Evolutionary conservation across 495 filamentous ascomycete genomes (phyloP).

Genomic region (Haplographium delicatum): DNA sequence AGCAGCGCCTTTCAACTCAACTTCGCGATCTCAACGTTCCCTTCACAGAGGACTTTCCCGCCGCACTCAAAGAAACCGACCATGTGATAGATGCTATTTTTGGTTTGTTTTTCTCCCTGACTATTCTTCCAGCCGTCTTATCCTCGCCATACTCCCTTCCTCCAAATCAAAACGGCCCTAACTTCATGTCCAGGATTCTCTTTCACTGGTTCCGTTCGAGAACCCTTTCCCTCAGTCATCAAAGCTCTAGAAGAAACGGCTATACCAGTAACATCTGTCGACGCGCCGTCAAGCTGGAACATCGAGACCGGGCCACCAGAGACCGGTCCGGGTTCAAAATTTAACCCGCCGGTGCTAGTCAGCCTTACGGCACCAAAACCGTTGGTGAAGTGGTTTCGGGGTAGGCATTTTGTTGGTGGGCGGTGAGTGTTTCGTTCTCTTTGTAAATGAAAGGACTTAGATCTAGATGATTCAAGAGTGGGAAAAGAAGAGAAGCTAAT

Average conservation of each 20-base stretch:
- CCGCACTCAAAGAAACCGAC: constrained; percentile 59
- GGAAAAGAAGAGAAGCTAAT: too few relatives aligned
- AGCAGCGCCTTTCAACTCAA: constrained; percentile 74
- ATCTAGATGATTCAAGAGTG: too few relatives aligned
- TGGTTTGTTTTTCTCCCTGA: constrained; percentile 46
- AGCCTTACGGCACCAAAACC: constrained; percentile 95
- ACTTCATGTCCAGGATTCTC: constrained; percentile 60
- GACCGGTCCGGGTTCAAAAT: constrained; percentile 71
- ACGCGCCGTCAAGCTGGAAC: constrained; percentile 91
- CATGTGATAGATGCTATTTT: constrained; percentile 94
- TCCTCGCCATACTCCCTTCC: neutral
- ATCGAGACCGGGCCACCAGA: constrained; percentile 79
- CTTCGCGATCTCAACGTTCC: constrained; percentile 75
- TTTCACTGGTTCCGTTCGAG: constrained; percentile 86
- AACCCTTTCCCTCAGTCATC: constrained; percentile 82
- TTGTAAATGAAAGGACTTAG: neutral
- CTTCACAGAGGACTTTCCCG: constrained; percentile 74
- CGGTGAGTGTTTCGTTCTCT: constrained; percentile 36
- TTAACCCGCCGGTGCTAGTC: constrained; percentile 71
- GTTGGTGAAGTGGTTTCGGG: constrained; percentile 75
- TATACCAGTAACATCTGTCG: constrained; percentile 79
- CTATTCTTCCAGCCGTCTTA: too few relatives aligned
- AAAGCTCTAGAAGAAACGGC: constrained; percentile 63
- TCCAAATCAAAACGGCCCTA: constrained; percentile 4
- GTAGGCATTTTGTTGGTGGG: constrained; percentile 85